These are phyloP conservation scores for Ceratobasidium papillatum DNA, from an alignment of 1,284 basidiomycete species.

Conservation along the genomic window DNA sequence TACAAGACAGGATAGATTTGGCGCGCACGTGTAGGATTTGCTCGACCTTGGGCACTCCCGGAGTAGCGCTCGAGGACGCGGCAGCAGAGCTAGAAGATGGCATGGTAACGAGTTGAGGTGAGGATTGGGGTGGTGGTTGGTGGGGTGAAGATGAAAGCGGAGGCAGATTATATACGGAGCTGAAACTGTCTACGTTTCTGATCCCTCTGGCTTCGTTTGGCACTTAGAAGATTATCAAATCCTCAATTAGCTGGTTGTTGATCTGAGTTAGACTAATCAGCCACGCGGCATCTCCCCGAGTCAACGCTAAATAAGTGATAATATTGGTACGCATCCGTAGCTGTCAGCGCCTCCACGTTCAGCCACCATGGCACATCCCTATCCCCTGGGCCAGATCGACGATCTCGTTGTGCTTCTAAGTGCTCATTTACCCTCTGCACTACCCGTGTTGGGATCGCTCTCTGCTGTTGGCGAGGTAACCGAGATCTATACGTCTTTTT, in stretches of 20 bases:
- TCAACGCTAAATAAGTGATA: conserved; percentile 14
- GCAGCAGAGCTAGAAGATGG: neutral
- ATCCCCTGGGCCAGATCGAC: neutral
- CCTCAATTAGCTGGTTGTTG: conserved; percentile 1
- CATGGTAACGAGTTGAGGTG: neutral
- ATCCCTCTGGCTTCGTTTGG: conserved; percentile 12
- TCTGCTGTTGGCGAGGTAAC: neutral
- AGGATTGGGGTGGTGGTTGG: conserved; percentile 1
- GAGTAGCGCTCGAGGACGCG: neutral
- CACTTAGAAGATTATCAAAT: neutral
- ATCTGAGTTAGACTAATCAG: neutral
- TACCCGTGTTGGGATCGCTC: neutral
- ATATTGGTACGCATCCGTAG: neutral
- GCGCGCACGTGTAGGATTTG: conserved; percentile 30
- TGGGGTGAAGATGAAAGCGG: neutral
- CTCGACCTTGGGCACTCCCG: conserved; percentile 19
- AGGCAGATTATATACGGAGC: neutral
- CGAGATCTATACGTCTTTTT: neutral
- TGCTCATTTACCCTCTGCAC: neutral
- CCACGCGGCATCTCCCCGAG: conserved; percentile 5
- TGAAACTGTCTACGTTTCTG: conserved; percentile 13
- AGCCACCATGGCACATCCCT: conserved; percentile 4
- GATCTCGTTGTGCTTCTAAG: neutral
- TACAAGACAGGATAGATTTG: conserved; percentile 30
- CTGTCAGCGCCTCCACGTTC: neutral